Evolutionary conservation across 1,139 yeast species (phyloP), one percentile per base, ranked within the genome.

Genomic region (Nakaseomyces uthaithaninus): DNA sequence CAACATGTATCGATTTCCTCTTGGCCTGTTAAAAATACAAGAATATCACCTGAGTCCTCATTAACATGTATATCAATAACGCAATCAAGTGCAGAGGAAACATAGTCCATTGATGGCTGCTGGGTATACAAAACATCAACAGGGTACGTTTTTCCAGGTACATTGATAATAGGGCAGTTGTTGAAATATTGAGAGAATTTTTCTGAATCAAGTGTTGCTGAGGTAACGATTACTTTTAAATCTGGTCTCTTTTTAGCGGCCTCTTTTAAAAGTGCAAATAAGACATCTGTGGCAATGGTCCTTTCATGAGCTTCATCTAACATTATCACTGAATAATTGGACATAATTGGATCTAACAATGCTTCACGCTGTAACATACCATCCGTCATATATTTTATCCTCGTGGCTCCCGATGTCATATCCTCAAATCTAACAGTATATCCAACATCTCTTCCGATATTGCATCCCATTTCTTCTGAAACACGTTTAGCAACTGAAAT

Each of bases 271-370:
- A 91, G 64, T 0, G 94, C 94, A 68, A 91, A 87, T 26, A 91
- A 64, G 3, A 91, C 84, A 68, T 91, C 98, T 0, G 97, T 91
- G 0, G 96, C 84, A 35, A 91, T 77, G 0, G 97, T 89, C 54
- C 98, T 72, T 61, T 91, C 98, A 62, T 91, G 98, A 0, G 96
- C 96, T 62, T 87, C 97, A 64, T 87, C 97, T 41, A 87, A 66
- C 87, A 87, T 83, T 12, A 87, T 80, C 1, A 83, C 91, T 0
- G 94, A 77, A 56, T 89, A 87, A 46, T 68, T 74, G 18, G 71
- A 68, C 80, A 87, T 72, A 23, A 67, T 63, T 0, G 93, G 86
- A 57, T 89, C 96, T 26, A 70, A 58, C 37, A 87, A 64, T 0
- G 93, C 89, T 55, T 87, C 96, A 48, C 86, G 67, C 60, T 84